Base-by-base conservation (phyloP, 148 eudicot species). In the Heliamphora exappendiculata region DNA sequence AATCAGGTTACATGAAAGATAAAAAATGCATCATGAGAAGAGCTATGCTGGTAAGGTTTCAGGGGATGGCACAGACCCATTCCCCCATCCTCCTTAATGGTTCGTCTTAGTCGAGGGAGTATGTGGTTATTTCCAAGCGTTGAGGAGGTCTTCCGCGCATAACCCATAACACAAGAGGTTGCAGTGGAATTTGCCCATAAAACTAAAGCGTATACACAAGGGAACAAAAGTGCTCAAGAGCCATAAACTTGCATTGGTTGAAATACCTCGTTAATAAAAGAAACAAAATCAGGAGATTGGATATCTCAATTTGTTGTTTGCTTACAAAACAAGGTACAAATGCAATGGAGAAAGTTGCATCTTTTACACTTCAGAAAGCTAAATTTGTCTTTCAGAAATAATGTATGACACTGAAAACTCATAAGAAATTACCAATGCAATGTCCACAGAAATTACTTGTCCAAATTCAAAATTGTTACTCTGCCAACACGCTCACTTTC, bases 401-500 rank as follows among this genome's bases (percentile, higher is more conserved):
- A 68, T 70, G 1, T 34, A 31, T 68, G 22, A 69, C 58, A 59
- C 22, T 1, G 44, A 77, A 28, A 3, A 9, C 14, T 67, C 26
- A 36, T 0, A 36, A 34, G 24, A 51, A 53, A 57, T n/a, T n/a
- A n/a, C n/a, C n/a, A 55, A 57, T 69, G 10, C 31, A 57, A 36
- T 28, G 14, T 44, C 63, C 24, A 17, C 53, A 69, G 57, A 63
- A 55, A 41, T 75, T 41, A 80, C 62, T 42, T 29, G 13, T 85
- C 88, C 1, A 54, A 51, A 78, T 57, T 70, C 19, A 80, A 82
- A 34, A 86, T 74, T 70, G 73, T 73, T 75, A 87, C 76, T 28
- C 78, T 60, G 47, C 54, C 69, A 24, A 87, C 72, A 24, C 91
- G 84, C 69, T 87, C 94, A 77, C 79, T 75, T 73, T 88, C 94